Evolutionary conservation across 2,329 filamentous ascomycete species (phyloP).

Genomic region (Diplocarpon rosae): DNA sequence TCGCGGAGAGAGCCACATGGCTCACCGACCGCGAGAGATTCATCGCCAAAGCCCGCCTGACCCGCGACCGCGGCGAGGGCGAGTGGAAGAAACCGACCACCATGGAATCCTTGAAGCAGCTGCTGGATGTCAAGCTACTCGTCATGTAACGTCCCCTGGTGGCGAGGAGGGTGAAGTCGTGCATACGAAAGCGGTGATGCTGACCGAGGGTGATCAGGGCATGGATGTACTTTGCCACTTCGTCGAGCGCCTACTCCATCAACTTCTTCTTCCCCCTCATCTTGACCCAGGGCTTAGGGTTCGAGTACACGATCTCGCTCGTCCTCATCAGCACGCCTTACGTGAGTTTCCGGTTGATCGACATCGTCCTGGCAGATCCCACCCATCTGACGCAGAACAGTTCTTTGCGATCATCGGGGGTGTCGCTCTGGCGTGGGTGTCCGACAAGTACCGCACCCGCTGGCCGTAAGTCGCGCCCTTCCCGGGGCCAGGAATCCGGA

Average conservation of each 20-base stretch:
- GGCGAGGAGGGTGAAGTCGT: too few species aligned
- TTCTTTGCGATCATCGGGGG: neutral
- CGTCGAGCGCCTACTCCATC: neutral
- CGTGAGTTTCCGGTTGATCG: neutral
- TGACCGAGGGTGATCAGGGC: too few species aligned
- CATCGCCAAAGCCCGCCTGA: neutral
- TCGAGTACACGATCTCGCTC: neutral
- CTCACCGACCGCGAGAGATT: neutral
- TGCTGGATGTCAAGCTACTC: neutral
- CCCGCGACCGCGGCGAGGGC: neutral
- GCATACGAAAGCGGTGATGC: too few species aligned
- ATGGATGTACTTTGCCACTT: neutral
- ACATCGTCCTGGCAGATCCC: neutral
- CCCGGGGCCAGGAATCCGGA: neutral
- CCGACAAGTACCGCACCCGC: neutral
- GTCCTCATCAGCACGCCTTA: neutral
- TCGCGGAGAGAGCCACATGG: neutral
- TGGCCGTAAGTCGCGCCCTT: neutral
- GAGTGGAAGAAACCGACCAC: neutral
- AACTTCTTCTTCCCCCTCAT: neutral
- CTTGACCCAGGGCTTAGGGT: neutral
- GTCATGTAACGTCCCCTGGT: neutral
- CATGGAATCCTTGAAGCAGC: neutral
- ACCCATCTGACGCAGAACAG: neutral
- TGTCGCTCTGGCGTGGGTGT: neutral